Conservation (phyloP, 2,329 filamentous ascomycete genomes). For the Amesomyces nigricolor region DNA sequence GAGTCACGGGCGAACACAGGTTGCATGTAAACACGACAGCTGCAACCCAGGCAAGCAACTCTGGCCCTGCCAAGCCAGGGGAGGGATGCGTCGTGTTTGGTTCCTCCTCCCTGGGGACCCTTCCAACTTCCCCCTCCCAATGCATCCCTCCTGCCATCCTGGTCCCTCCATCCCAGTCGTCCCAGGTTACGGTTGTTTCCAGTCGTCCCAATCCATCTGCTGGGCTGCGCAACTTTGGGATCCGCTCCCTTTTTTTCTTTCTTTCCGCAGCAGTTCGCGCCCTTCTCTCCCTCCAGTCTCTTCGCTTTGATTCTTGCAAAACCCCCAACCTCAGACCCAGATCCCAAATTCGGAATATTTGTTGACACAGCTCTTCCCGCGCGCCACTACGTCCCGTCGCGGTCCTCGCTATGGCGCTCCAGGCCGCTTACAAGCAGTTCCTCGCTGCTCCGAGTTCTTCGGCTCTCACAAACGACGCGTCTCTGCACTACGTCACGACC, state of each 20-base stretch:
- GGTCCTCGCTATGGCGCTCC: constrained; percentile 41
- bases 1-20: constrained; percentile 1
- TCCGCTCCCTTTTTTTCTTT: constrained; percentile 13
- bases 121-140: constrained; percentile 13
- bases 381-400: neutral
- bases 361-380: neutral
- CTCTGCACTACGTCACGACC: constrained; percentile 85
- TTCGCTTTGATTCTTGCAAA: neutral
- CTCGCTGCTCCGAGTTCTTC: constrained; percentile 60
- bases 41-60: neutral
- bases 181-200: too few species aligned
- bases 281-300: constrained; percentile 3
- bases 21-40: constrained; percentile 12
- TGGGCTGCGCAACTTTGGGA: neutral
- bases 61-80: constrained; percentile 15
- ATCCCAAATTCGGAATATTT: neutral
- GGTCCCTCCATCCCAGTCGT: constrained; percentile 5
- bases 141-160: constrained; percentile 22
- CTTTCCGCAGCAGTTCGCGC: constrained; percentile 2
- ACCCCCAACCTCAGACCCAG: neutral
- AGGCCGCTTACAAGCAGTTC: constrained; percentile 63
- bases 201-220: neutral
- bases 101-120: too few species aligned
- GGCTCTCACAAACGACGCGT: constrained; percentile 58
- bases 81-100: constrained; percentile 8